Percentiles rank a stretch among this genome's conserved stretches.
phyloP scores from a whole-genome alignment of 2,329 filamentous ascomycete genomes.

The Orbilia ellipsospora region DNA sequence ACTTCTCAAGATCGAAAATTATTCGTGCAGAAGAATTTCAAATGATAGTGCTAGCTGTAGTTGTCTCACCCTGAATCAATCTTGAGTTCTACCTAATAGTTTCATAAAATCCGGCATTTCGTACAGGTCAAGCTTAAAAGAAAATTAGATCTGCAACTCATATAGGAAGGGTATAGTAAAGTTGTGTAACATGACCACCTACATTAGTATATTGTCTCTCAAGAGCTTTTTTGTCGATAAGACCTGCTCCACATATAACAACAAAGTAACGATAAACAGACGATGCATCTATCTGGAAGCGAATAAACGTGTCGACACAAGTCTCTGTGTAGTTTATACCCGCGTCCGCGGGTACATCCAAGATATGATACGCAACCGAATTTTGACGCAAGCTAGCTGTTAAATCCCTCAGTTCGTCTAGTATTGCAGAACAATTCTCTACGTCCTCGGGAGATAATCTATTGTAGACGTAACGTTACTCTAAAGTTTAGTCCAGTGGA shows the following conservation, averaged over 20 bases:
- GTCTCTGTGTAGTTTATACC: conserved; percentile 26
- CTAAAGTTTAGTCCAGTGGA: too few relatives aligned
- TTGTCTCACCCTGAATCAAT: neutral
- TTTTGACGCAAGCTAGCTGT: neutral
- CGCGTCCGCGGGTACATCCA: conserved; percentile 5
- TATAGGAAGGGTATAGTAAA: neutral
- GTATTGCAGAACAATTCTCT: conserved; percentile 4
- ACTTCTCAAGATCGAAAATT: too few relatives aligned
- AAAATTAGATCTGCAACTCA: neutral
- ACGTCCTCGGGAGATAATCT: conserved; percentile 16
- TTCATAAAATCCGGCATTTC: conserved; percentile 22
- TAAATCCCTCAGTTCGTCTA: conserved; percentile 1
- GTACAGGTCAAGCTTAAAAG: conserved; percentile 23
- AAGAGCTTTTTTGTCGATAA: conserved; percentile 21
- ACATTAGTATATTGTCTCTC: conserved; percentile 37
- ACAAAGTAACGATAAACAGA: conserved; percentile 19
- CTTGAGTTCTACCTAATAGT: neutral
- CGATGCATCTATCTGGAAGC: conserved; percentile 29
- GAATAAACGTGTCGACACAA: conserved; percentile 33
- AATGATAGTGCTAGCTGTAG: neutral
- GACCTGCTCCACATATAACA: conserved; percentile 19
- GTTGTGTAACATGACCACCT: neutral
- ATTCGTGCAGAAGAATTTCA: too few relatives aligned
- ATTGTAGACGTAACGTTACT: neutral
- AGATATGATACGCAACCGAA: neutral